A percentile compares a stretch with the other conserved stretches of the same genome.
Conservation (phyloP, 2,329 filamentous ascomycete genomes). For the Chalaropsis ovoidea region DNA sequence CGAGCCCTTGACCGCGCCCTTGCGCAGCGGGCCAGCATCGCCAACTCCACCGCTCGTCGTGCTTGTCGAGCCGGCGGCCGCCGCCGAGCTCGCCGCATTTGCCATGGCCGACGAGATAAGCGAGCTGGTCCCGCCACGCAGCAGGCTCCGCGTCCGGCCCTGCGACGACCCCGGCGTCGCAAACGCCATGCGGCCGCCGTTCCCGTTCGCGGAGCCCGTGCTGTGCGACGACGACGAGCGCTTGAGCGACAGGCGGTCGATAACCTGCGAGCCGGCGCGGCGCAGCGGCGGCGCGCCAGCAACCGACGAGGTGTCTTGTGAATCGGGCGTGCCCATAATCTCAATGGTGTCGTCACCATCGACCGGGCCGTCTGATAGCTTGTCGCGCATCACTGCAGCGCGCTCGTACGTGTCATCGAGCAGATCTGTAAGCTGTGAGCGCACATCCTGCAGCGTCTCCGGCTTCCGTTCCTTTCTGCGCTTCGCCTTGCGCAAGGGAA, state of each 20-base stretch:
- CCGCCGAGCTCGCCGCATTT: slow-evolving; percentile 24
- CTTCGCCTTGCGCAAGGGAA: slow-evolving; percentile 20
- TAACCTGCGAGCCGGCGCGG: slow-evolving; percentile 39
- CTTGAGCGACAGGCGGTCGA: slow-evolving; percentile 66
- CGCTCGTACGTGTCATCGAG: slow-evolving; percentile 53
- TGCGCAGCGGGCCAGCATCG: slow-evolving; percentile 46
- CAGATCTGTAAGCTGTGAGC: slow-evolving; percentile 71
- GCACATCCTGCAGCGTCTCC: slow-evolving; percentile 48
- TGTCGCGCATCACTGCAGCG: slow-evolving; percentile 40
- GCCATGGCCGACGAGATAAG: slow-evolving; percentile 35
- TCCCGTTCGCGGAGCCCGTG: slow-evolving; percentile 31
- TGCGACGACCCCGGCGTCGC: slow-evolving; percentile 42
- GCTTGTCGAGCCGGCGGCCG: slow-evolving; percentile 17
- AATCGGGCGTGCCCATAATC: slow-evolving; percentile 4
- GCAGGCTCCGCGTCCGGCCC: slow-evolving; percentile 49
- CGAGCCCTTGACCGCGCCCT: slow-evolving; percentile 49
- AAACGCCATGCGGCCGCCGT: slow-evolving; percentile 48
- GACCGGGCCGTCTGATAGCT: slow-evolving; percentile 42
- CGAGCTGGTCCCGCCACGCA: slow-evolving; percentile 60
- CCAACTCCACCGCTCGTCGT: slow-evolving; percentile 30
- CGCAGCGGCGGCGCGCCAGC: slow-evolving; percentile 29
- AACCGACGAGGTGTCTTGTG: slow-evolving; percentile 23
- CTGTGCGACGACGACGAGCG: slow-evolving; percentile 39
- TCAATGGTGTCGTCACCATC: slow-evolving; percentile 33
- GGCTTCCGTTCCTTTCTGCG: slow-evolving; percentile 24